These are phyloP conservation scores for Tuber aestivum DNA, from an alignment of 495 filamentous ascomycete genomes.

Conservation along the genomic window DNA sequence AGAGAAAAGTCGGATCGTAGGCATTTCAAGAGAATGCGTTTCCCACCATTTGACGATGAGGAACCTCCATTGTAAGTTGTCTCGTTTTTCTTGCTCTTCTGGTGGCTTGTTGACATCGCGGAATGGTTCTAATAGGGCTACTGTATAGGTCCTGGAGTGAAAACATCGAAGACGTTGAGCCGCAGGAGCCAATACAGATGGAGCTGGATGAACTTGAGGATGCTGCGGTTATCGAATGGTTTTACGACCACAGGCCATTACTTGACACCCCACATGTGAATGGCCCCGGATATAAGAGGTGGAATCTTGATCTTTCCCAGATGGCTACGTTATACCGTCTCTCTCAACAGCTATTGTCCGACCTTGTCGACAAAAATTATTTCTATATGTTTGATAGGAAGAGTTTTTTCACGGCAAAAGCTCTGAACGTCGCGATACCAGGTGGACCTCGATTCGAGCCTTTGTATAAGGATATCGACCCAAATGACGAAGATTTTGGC, in stretches of 20 bases:
- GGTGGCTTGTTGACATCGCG: slow-evolving; percentile 35
- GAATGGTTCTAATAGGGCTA: slow-evolving; percentile 34
- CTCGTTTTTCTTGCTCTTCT: neutral
- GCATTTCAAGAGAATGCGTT: slow-evolving; percentile 98
- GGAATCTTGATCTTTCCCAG: slow-evolving; percentile 90
- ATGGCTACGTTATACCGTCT: slow-evolving; percentile 94
- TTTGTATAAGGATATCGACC: slow-evolving; percentile 97
- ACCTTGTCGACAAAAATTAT: slow-evolving; percentile 93
- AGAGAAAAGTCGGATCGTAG: slow-evolving; percentile 94
- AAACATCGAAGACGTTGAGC: slow-evolving; percentile 98
- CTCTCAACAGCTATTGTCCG: slow-evolving; percentile 83
- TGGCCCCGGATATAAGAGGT: slow-evolving; percentile 91
- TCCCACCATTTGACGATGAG: slow-evolving; percentile 98
- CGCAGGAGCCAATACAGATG: slow-evolving; percentile 97
- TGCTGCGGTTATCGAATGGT: slow-evolving; percentile 84
- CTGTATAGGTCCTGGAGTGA: slow-evolving; percentile 72
- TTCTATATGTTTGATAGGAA: slow-evolving; percentile 97
- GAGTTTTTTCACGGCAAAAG: slow-evolving; percentile 94
- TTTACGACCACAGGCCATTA: slow-evolving; percentile 92
- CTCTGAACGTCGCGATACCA: slow-evolving; percentile 92
- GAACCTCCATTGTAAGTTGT: slow-evolving; percentile 68
- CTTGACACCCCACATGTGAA: slow-evolving; percentile 91
- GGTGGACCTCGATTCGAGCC: slow-evolving; percentile 97
- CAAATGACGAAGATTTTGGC: slow-evolving; percentile 98
- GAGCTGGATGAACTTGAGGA: slow-evolving; percentile 97